These are phyloP conservation scores for Oidium heveae DNA, from an alignment of 2,329 filamentous ascomycete genomes.

Conservation along the genomic window DNA sequence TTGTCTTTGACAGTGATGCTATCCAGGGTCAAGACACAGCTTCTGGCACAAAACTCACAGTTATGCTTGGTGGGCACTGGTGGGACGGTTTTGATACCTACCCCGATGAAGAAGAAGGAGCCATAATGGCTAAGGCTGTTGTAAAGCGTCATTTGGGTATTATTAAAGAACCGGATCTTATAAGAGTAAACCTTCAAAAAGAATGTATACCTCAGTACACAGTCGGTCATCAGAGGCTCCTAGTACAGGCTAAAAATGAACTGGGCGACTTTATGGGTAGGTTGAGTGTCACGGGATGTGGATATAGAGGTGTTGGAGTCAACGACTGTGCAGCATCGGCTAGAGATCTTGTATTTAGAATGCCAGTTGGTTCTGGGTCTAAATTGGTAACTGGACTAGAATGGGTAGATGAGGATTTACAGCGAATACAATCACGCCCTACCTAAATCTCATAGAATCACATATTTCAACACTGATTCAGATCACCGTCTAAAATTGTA, in stretches of 20 bases:
- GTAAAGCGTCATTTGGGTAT: conserved; percentile 55
- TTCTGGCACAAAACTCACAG: conserved; percentile 59
- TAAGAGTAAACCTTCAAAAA: conserved; percentile 31
- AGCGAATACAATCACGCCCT: background rate
- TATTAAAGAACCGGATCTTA: conserved; percentile 29
- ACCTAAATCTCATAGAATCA: too few relatives aligned
- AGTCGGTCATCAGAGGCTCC: conserved; percentile 35
- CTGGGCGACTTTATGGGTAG: conserved; percentile 12
- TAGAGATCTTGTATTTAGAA: conserved; percentile 14
- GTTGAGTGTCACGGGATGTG: conserved; percentile 21
- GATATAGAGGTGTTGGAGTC: conserved; percentile 21
- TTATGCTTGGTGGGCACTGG: conserved; percentile 87
- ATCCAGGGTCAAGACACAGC: conserved; percentile 25
- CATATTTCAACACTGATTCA: too few relatives aligned
- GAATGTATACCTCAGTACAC: conserved; percentile 81
- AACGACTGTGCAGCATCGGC: conserved; percentile 30
- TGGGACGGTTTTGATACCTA: conserved; percentile 41
- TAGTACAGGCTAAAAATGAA: conserved; percentile 12
- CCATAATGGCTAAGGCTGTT: conserved; percentile 42
- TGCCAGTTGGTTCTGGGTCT: background rate
- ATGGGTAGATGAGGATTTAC: background rate
- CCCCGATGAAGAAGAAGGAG: conserved; percentile 39
- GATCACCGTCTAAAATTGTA: too few relatives aligned
- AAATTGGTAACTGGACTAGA: background rate
- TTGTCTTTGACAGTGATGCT: conserved; percentile 55